phyloP scores from a whole-genome alignment of 441 rosid genomes.

The Gossypium davidsonii region DNA sequence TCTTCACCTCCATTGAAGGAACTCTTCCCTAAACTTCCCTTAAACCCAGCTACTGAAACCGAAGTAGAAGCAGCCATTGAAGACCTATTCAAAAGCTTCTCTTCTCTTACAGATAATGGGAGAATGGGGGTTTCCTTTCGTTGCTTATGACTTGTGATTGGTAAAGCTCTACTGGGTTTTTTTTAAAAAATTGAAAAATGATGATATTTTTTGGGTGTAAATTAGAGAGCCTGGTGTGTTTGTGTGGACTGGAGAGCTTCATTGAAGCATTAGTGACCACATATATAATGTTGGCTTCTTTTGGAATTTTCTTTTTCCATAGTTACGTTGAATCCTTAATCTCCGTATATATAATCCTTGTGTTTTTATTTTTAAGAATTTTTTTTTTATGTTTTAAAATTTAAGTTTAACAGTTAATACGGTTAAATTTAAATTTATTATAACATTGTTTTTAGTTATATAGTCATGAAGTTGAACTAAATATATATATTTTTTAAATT shows the following conservation, averaged over 20 bases:
- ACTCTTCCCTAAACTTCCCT: neutral
- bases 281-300: neutral
- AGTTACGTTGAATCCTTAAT: too few species aligned
- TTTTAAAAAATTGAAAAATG: too few species aligned
- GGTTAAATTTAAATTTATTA: too few species aligned
- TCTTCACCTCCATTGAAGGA: neutral
- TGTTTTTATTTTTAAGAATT: too few species aligned
- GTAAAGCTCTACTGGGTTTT: neutral
- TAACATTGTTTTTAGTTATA: too few species aligned
- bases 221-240: conserved; percentile 14
- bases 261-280: conserved; percentile 25
- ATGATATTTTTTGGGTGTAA: too few species aligned
- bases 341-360: too few species aligned
- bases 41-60: neutral
- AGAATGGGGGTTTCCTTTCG: neutral
- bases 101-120: neutral
- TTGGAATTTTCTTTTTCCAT: too few species aligned
- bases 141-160: neutral
- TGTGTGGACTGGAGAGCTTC: neutral
- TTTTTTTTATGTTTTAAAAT: too few species aligned
- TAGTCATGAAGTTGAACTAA: accelerated
- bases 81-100: neutral
- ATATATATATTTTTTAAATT: too few species aligned
- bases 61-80: conserved; percentile 49
- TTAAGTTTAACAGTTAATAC: too few species aligned